Conservation (phyloP, 2,329 filamentous ascomycete genomes). For the Paracorniculantispora psalliotae region DNA sequence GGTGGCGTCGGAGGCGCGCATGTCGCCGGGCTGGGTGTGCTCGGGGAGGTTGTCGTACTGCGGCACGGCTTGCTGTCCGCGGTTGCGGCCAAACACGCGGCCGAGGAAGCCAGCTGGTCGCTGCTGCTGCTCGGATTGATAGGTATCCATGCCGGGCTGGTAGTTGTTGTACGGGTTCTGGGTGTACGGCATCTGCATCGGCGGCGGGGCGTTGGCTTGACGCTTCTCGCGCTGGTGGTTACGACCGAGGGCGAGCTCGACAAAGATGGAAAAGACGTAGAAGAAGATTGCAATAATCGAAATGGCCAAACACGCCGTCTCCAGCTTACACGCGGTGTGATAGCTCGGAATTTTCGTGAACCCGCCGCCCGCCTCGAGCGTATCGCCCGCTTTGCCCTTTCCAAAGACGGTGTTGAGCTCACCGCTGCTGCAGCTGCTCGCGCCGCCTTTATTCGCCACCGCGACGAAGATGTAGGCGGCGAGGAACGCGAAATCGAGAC, state of each 20-base stretch:
- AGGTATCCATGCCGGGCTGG: conserved; percentile 29
- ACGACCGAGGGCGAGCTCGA: conserved; percentile 63
- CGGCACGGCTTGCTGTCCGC: conserved; percentile 9
- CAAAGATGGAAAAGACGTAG: conserved; percentile 66
- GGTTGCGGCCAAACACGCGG: conserved; percentile 27
- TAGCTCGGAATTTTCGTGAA: conserved; percentile 46
- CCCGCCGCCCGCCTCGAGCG: conserved; percentile 41
- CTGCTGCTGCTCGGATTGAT: conserved; percentile 34
- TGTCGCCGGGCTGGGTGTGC: conserved; percentile 36
- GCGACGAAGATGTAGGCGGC: conserved; percentile 80
- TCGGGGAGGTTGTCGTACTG: conserved; percentile 29
- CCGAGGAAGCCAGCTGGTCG: conserved; percentile 28
- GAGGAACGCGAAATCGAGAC: conserved; percentile 72
- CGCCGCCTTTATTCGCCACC: conserved; percentile 65
- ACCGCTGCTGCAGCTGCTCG: conserved; percentile 53
- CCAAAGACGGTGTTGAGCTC: conserved; percentile 66
- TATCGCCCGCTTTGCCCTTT: conserved; percentile 49
- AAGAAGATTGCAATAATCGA: conserved; percentile 72
- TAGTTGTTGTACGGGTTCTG: conserved; percentile 43
- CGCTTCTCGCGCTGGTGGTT: conserved; percentile 71
- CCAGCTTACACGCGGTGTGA: conserved; percentile 61
- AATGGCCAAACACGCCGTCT: conserved; percentile 73
- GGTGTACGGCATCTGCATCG: conserved; percentile 11
- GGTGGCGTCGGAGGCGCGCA: conserved; percentile 36
- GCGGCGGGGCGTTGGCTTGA: conserved; percentile 45